Evolutionary conservation across 2,329 filamentous ascomycete species (phyloP), one percentile per base, ranked within the genome.

Genomic region (Penicillium crustosum): DNA sequence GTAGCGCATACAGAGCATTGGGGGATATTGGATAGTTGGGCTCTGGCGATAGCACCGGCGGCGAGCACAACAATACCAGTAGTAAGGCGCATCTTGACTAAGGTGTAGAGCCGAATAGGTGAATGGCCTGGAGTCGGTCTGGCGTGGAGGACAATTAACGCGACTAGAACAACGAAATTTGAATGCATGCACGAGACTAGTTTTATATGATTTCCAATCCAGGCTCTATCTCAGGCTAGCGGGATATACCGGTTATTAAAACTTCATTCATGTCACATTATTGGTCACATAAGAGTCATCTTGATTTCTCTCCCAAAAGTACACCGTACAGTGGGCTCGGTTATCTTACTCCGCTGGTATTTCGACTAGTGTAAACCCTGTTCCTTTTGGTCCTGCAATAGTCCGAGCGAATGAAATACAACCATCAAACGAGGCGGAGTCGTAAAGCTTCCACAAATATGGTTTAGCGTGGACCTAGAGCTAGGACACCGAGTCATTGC

Each of bases 1-100:
- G 23, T 13, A 25, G n/a, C 15, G n/a, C 49, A 25, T 52, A 52
- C 49, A 43, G 49, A 52, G 38, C 49, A 52, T 52, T 43, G 49
- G 4, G 49, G 49, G 38, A 52, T 52, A 52, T 52, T 52, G 13
- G 49, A 52, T 25, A 52, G 38, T 25, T 52, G 49, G 13, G 49
- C 49, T 43, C 49, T 25, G 33, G 49, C 27, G 15, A 52, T 33
- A 9, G 27, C 27, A 42, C 38, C 27, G 10, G 36, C n/a, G 8
- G 19, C 19, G 27, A 52, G 49, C 49, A 52, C 38, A 23, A 35
- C 38, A 25, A 43, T 25, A 52, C 38, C 49, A 52, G 49, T 4
- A 52, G 36, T n/a, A 15, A 42, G 27, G 6, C 49, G 49, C 49
- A 52, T 52, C 25, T 43, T 52, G 6, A 25, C 38, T 25, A 51